These are phyloP conservation scores for Acanthamoeba triangularis DNA, from an alignment of 208 protist genomes.

Conservation along the genomic window DNA sequence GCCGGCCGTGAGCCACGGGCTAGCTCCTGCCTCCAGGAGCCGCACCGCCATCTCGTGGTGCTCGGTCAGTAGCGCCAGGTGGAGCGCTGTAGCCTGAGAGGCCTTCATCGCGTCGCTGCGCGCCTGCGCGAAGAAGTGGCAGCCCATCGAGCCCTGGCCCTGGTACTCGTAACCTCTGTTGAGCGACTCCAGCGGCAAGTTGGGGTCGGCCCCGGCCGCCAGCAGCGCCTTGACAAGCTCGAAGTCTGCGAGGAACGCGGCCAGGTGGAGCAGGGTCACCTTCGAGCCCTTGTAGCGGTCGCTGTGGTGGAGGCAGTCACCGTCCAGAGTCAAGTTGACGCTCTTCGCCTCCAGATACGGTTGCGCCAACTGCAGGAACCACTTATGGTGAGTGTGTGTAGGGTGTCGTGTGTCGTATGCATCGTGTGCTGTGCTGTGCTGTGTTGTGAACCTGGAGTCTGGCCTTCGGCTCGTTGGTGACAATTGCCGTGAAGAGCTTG, in stretches of 20 bases:
- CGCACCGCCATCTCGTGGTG: not conserved
- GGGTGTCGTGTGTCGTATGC: too few species aligned
- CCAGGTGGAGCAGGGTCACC: not conserved
- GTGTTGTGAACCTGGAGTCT: too few species aligned
- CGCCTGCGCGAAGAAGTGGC: not conserved
- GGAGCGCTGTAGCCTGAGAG: not conserved
- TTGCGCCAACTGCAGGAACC: not conserved
- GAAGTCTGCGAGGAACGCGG: not conserved
- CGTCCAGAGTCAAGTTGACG: not conserved
- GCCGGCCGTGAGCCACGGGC: not conserved
- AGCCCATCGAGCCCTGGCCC: too few species aligned
- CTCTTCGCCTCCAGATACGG: not conserved
- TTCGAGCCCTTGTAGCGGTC: not conserved
- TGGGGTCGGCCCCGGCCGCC: not conserved
- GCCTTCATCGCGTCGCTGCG: not conserved
- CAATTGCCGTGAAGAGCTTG: not conserved
- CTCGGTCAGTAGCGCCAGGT: not conserved
- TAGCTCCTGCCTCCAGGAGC: not conserved
- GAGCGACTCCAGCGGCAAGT: not conserved
- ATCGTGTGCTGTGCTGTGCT: too few species aligned
- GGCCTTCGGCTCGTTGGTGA: too few species aligned
- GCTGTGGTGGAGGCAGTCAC: not conserved
- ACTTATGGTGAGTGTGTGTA: too few species aligned
- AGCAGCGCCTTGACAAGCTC: not conserved
- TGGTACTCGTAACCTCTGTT: not conserved